Evolutionary conservation across 495 filamentous ascomycete species (phyloP).

Genomic region (Cercophora newfieldiana): DNA sequence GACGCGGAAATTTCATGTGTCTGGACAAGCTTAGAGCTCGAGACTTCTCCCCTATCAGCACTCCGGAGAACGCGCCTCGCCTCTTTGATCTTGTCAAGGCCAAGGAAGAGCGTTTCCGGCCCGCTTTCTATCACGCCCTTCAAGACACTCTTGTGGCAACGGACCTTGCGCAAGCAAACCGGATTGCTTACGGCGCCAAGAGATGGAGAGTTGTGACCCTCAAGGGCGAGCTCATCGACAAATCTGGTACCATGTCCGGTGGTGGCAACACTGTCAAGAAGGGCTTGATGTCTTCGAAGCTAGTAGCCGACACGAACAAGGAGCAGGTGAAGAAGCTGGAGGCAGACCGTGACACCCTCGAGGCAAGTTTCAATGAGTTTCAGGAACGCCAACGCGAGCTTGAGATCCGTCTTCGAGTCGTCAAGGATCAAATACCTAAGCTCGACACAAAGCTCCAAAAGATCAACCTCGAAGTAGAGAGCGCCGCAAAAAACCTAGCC

Average conservation of each 20-base stretch:
- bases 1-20: slow-evolving; percentile 95
- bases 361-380: slow-evolving; percentile 75
- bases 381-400: slow-evolving; percentile 77
- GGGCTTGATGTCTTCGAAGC: slow-evolving; percentile 94
- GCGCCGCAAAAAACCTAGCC: slow-evolving; percentile 75
- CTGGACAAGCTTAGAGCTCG: slow-evolving; percentile 79
- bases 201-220: slow-evolving; percentile 96
- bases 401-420: slow-evolving; percentile 66
- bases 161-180: slow-evolving; percentile 89
- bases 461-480: slow-evolving; percentile 84
- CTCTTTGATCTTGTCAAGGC: slow-evolving; percentile 91
- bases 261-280: slow-evolving; percentile 85
- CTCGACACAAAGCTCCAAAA: slow-evolving; percentile 92
- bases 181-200: slow-evolving; percentile 89
- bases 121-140: slow-evolving; percentile 91
- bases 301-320: slow-evolving; percentile 77
- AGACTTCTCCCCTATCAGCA: slow-evolving; percentile 75
- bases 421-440: slow-evolving; percentile 79
- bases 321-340: slow-evolving; percentile 88
- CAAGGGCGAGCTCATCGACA: slow-evolving; percentile 93
- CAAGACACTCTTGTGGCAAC: slow-evolving; percentile 92
- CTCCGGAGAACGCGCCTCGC: slow-evolving; percentile 87
- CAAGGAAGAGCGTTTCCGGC: slow-evolving; percentile 82
- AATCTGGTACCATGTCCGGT: slow-evolving; percentile 96
- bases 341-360: slow-evolving; percentile 77